Evolutionary conservation across 176 grass and related monocot genomes (phyloP).

Genomic region (Saccharum spontaneum): DNA sequence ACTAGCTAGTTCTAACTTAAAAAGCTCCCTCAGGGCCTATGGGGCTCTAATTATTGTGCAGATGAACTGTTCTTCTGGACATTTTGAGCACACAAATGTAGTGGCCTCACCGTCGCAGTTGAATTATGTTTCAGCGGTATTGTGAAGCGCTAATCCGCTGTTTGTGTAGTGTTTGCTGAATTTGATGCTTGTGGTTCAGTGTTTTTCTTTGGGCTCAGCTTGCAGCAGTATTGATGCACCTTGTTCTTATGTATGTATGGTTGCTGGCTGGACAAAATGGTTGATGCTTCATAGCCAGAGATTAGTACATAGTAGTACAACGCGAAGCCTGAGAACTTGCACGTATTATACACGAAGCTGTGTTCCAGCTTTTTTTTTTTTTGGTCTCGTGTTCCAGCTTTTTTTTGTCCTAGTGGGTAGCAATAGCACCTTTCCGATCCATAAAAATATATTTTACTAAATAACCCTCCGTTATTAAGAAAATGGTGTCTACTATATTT

Average conservation of each 20-base stretch:
- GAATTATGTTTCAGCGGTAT: background rate
- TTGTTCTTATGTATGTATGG: too few relatives aligned
- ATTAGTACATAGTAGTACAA: background rate
- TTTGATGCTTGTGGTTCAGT: background rate
- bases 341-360: background rate
- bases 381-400: background rate
- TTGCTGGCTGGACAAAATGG: background rate
- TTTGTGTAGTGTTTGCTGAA: background rate
- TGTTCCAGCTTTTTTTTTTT: background rate
- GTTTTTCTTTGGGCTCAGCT: background rate
- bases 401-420: background rate
- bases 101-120: background rate
- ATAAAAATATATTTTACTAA: background rate
- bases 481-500: background rate
- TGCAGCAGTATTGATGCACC: background rate
- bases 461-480: background rate
- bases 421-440: background rate
- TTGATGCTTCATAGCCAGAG: background rate
- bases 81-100: background rate
- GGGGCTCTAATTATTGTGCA: constrained; percentile 8
- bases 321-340: too few relatives aligned
- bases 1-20: background rate
- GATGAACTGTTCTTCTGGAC: background rate
- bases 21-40: background rate
- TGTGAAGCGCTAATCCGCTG: background rate